Evolutionary conservation across 2,329 filamentous ascomycete genomes (phyloP), one percentile per base, ranked within the genome.

Genomic region (Madurella fahalii): DNA sequence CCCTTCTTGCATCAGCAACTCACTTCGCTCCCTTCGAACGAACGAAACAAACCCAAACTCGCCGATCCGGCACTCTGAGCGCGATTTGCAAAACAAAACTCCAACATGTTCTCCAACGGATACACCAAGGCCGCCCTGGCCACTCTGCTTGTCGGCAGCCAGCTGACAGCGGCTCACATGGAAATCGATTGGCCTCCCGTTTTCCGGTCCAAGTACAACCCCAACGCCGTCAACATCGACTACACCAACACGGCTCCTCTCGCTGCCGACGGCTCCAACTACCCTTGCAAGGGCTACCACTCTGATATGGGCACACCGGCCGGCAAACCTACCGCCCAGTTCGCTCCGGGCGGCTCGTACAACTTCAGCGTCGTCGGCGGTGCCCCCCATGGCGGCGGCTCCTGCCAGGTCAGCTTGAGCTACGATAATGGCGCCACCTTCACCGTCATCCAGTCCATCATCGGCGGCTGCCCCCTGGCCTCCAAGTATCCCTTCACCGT

Each of bases 241-340:
- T 90, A 87, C 74, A 81, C 80, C 63, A 89, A 90, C 74, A 89
- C 84, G 37, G 77, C 78, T 15, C 89, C 89, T 2, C 77, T 94
- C 46, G 67, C 71, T 2, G 65, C 75, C 17, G 74, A 77, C 56
- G 85, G 86, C 25, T 75, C 77, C 55, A 80, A 91, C 71, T 94
- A 83, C 69, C 86, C 89, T 5, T 94, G 89, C 80, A 91, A 91
- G 74, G 84, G 85, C 60, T 76, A 76, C 67, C 74, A 79, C 47
- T 69, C 66, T 47, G 71, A 78, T 43, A 62, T 82, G 34, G 78
- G 77, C 63, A 77, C 76, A 32, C 49, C 69, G 9, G 70, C 72
- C 45, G 82, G 82, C 59, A 69, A 73, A 16, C 70, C 82, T 4
- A 80, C 83, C 17, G 82, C 80, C 37, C 81, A 76, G 20, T 92